phyloP scores from a whole-genome alignment of 257 asterid species.

The Solanum raphanifolium region DNA sequence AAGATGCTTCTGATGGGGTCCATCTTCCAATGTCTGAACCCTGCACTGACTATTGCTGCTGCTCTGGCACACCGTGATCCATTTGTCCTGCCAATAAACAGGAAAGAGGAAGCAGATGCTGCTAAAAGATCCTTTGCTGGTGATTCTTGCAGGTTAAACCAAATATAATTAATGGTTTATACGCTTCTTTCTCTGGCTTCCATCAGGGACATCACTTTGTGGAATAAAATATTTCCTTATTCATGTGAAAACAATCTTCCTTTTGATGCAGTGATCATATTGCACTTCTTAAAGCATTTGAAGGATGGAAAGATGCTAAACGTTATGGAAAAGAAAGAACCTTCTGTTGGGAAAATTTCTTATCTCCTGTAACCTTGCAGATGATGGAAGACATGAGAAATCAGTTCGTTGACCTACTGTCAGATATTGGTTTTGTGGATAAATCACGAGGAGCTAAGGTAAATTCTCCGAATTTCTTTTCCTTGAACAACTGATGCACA shows the following conservation, averaged over 20 bases:
- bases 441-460: conserved; percentile 60
- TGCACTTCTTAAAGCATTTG: conserved; percentile 90
- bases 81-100: conserved; percentile 82
- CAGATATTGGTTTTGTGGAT: conserved; percentile 76
- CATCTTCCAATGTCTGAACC: conserved; percentile 83
- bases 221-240: background rate
- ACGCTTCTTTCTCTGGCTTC: conserved; percentile 3
- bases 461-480: conserved; percentile 3
- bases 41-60: conserved; percentile 92
- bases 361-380: conserved; percentile 74
- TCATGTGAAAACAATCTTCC: conserved; percentile 2
- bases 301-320: conserved; percentile 89
- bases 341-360: conserved; percentile 85
- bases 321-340: conserved; percentile 43
- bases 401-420: conserved; percentile 78
- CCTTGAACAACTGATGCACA: background rate
- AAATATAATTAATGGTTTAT: background rate
- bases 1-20: conserved; percentile 99
- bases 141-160: conserved; percentile 87
- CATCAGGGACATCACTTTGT: background rate
- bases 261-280: conserved; percentile 67
- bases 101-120: conserved; percentile 84
- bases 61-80: conserved; percentile 93
- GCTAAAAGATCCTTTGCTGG: conserved; percentile 90
- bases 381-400: conserved; percentile 86